Evolutionary conservation across 148 eudicot species (phyloP).

Genomic region (Heliosperma pusillum): DNA sequence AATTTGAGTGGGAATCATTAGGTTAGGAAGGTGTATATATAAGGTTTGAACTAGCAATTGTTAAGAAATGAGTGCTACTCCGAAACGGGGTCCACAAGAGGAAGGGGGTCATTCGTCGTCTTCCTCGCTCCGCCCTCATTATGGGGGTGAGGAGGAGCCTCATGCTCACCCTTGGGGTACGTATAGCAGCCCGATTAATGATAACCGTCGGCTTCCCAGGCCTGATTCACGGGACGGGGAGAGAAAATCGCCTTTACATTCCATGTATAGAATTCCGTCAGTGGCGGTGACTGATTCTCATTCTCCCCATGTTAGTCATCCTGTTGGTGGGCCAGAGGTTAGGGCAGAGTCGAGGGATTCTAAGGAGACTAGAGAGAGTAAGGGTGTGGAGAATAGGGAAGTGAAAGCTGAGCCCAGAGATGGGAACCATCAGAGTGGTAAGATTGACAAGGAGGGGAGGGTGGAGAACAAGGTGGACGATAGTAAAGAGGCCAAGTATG

Average conservation of each 20-base stretch:
- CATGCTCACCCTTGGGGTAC: conserved; percentile 26
- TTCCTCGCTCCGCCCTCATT: conserved; percentile 28
- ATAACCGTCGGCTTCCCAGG: conserved; percentile 57
- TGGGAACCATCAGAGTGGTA: conserved; percentile 43
- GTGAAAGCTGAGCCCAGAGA: conserved; percentile 50
- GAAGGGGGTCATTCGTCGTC: conserved; percentile 33
- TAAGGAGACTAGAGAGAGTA: conserved; percentile 47
- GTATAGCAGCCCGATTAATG: conserved; percentile 41
- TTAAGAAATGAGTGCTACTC: conserved; percentile 31
- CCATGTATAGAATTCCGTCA: conserved; percentile 50
- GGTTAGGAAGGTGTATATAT: not conserved
- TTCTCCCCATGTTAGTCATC: conserved; percentile 46
- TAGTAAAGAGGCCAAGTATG: conserved; percentile 53
- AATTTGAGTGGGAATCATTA: conserved; percentile 5
- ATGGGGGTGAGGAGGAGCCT: conserved; percentile 28
- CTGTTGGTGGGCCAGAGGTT: conserved; percentile 39
- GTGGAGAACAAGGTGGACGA: conserved; percentile 56
- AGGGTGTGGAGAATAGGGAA: conserved; percentile 47
- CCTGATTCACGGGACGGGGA: conserved; percentile 54
- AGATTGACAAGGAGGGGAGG: conserved; percentile 50
- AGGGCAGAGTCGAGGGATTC: conserved; percentile 54
- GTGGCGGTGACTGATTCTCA: conserved; percentile 36
- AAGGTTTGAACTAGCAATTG: not conserved
- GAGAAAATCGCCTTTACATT: conserved; percentile 57
- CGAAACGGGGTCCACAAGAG: conserved; percentile 31